Evolutionary conservation across 768 basidiomycete genomes (phyloP), one percentile per base, ranked within the genome.

Genomic region (Cantharellus anzutake): DNA sequence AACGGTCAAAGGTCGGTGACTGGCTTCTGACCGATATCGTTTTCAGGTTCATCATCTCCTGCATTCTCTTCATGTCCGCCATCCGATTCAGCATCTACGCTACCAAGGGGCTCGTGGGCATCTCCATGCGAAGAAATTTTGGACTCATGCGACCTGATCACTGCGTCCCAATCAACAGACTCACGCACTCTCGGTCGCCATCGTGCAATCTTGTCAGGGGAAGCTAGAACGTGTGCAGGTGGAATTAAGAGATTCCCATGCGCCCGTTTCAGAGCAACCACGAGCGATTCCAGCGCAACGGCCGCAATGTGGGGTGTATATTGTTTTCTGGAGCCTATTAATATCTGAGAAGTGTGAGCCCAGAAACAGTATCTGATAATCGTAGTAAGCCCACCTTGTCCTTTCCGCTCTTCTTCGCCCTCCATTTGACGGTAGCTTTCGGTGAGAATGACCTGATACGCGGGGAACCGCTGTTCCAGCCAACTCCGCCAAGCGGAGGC

Each of bases 161-260:
- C 76, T 2, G 70, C 73, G 7, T 81, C 76, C 92, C 92, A 96
- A 66, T 93, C 78, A 38, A 97, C 75, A 2, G 76, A 72, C 48
- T 66, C 68, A 65, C 80, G 81, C 1, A 91, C 81, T 2, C 72
- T 69, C 14, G 84, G 80, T 60, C 71, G 73, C 92, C 90, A 93
- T 1, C 70, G 71, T 39, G 72, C 72, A 11, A 83, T 63, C 64
- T 76, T 73, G 34, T 73, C 75, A 5, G 76, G 74, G 60, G 80
- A 60, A 44, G 68, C 63, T 65, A 72, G 40, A 14, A 87, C 72
- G 63, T 75, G 71, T 29, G 76, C 75, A 0, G 90, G 87, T 2
- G 87, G 87, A 56, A 76, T 70, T 2, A 86, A 69, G 59, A 94
- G 73, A 59, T 82, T 77, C 4, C 73, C 66, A 64, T 96, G 89